Evolutionary conservation across 2,329 filamentous ascomycete species (phyloP).

Genomic region (Paecilomyces fulvus): DNA sequence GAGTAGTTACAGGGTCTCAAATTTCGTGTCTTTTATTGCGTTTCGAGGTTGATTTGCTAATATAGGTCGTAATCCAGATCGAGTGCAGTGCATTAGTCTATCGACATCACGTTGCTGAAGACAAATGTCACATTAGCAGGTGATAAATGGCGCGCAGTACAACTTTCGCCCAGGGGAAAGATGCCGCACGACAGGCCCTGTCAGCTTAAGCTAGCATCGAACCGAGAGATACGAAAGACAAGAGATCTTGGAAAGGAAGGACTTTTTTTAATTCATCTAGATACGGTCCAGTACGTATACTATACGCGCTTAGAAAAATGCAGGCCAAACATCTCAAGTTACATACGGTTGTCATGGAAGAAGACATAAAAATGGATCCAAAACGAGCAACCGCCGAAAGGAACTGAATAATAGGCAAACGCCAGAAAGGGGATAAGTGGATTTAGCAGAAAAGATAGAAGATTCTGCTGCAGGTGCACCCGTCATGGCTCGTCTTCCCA

Average conservation of each 20-base stretch:
- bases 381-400: neutral
- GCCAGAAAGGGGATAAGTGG: neutral
- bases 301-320: neutral
- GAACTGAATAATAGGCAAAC: conserved; percentile 9
- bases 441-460: neutral
- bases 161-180: too few species aligned
- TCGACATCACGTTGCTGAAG: too few species aligned
- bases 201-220: too few species aligned
- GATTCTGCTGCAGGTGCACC: neutral
- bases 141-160: too few species aligned
- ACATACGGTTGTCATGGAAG: conserved; percentile 16
- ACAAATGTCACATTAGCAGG: too few species aligned
- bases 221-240: neutral
- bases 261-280: neutral
- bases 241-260: too few species aligned
- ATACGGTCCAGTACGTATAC: neutral
- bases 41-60: too few species aligned
- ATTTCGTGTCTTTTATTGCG: too few species aligned
- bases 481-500: neutral
- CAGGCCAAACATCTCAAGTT: neutral
- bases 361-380: conserved; percentile 9
- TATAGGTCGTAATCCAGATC: too few species aligned
- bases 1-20: too few species aligned
- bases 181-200: too few species aligned
- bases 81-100: too few species aligned